These are phyloP conservation scores for Pochonia chlamydosporia DNA, from an alignment of 2,329 filamentous ascomycete genomes.

Conservation along the genomic window DNA sequence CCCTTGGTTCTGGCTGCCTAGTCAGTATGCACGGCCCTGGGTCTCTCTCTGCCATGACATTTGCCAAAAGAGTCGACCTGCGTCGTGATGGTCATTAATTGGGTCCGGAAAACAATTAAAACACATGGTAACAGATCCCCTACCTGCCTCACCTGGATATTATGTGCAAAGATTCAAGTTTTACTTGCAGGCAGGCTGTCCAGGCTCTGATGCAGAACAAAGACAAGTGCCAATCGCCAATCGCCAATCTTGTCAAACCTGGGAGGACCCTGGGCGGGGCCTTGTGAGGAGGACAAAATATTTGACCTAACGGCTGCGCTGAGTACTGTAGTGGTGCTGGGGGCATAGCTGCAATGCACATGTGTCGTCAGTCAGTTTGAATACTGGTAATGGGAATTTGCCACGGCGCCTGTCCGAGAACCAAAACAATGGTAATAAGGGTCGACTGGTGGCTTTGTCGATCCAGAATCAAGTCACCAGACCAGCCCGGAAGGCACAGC, in stretches of 20 bases:
- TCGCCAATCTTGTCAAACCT: background rate
- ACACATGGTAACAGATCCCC: background rate
- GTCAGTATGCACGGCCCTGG: conserved; percentile 11
- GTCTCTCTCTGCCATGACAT: conserved; percentile 11
- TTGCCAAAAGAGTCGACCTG: conserved; percentile 24
- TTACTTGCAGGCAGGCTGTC: background rate
- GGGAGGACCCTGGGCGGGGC: background rate
- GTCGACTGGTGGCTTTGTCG: too few relatives aligned
- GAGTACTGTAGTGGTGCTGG: too few relatives aligned
- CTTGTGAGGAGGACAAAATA: too few relatives aligned
- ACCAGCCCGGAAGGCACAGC: too few relatives aligned
- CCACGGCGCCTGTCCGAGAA: too few relatives aligned
- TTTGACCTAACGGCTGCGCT: too few relatives aligned
- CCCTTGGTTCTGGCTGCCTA: background rate
- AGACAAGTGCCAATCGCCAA: background rate
- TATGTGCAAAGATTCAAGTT: background rate
- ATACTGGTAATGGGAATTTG: too few relatives aligned
- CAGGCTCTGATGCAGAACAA: background rate
- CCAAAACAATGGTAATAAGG: too few relatives aligned
- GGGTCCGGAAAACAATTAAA: background rate
- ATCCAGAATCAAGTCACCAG: too few relatives aligned
- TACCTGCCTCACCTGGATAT: background rate
- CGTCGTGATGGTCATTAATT: conserved; percentile 16
- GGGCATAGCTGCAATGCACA: too few relatives aligned
- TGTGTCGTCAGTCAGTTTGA: too few relatives aligned